These are phyloP conservation scores for Candida coquimbonensis DNA, from an alignment of 805 yeast genomes.

Conservation along the genomic window DNA sequence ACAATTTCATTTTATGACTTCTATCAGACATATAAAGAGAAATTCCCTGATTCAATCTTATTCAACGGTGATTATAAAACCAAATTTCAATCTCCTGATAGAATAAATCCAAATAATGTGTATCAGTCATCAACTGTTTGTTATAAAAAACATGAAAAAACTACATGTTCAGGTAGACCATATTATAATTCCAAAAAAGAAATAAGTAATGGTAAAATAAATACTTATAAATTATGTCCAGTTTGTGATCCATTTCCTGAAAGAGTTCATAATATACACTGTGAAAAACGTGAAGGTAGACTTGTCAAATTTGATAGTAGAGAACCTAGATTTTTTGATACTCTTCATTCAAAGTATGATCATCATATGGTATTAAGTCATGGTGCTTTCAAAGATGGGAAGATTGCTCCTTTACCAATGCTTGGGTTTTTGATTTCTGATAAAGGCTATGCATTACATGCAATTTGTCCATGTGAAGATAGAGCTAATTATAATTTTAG, in stretches of 20 bases:
- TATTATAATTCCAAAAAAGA: not conserved
- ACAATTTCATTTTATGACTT: not conserved
- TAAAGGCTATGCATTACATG: not conserved
- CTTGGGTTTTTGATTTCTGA: not conserved
- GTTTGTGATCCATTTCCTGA: conserved; percentile 1
- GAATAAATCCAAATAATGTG: not conserved
- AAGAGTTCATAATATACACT: not conserved
- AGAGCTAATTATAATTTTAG: too few species aligned
- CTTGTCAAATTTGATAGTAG: not conserved
- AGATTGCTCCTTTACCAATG: not conserved
- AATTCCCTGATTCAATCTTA: not conserved
- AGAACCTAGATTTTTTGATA: conserved; percentile 6
- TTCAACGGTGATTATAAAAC: not conserved
- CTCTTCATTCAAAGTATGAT: conserved; percentile 3
- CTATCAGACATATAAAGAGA: not conserved
- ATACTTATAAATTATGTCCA: conserved; percentile 5
- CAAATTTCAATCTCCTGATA: not conserved
- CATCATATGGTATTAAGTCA: conserved; percentile 5
- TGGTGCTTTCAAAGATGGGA: conserved; percentile 3
- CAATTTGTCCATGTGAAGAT: not conserved
- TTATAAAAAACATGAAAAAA: not conserved
- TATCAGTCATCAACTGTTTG: conserved; percentile 4
- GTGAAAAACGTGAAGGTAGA: conserved; percentile 1
- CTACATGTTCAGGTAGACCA: not conserved
- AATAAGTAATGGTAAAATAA: not conserved